Base-by-base conservation (phyloP, 2,329 filamentous ascomycete species). In the Pseudogymnoascus sp. region DNA sequence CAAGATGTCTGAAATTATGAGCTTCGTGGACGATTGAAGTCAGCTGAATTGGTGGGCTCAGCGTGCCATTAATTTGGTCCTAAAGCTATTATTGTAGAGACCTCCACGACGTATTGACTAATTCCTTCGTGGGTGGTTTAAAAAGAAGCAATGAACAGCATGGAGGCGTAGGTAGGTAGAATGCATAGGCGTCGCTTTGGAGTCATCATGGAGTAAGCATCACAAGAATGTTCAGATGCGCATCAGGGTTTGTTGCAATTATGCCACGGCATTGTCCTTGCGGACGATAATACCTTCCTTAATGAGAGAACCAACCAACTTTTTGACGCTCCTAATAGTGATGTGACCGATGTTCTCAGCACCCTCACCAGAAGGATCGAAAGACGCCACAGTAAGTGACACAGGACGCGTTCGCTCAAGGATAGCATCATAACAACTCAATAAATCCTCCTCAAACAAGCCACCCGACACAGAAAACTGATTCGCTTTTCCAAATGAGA, bases 401-500 rank as follows among this genome's bases (percentile, higher is more conserved):
- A 33, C 39, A 6, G 58, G 58, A 33, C 28, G 33, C n/a, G 58
- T 60, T n/a, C 14, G 20, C 14, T 36, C 3, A n/a, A 54, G 8
- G 9, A 54, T 54, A 5, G 5, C 47, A 54, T 54, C 47, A 6
- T 54, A 54, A 14, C 70, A 71, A 7, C 57, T 61, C 9, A 57
- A 25, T 0, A 71, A 38, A 59, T 71, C 70, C 3, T 64, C 60
- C 20, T 69, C 69, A n/a, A 68, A 50, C 33, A 76, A 35, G 0
- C 73, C 73, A 1, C 73, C 73, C 1, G 70, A 67, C 0, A 70
- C 72, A 22, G 73, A 70, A 60, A 71, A 75, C 36, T 71, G 71
- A 61, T 76, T 75, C 3, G 70, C 73, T n/a, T 66, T 67, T 0
- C 73, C 73, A 11, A 74, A 63, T 1, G 68, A 71, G 2, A 67